Conservation (phyloP, 345 rosid genomes). For the Euphorbia peplus region DNA sequence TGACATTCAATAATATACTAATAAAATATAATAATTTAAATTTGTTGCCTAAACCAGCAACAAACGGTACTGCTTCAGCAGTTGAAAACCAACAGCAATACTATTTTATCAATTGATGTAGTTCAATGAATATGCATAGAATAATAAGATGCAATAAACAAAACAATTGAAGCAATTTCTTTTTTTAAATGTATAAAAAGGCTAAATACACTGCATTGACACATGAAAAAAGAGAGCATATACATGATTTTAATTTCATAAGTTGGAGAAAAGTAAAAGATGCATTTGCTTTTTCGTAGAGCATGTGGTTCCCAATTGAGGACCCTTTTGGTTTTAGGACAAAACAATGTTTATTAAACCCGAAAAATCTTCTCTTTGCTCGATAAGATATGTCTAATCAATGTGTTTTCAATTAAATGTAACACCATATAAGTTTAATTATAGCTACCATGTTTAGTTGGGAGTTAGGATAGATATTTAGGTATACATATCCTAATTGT, state of each 20-base stretch:
- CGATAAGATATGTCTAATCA: slow-evolving; percentile 48
- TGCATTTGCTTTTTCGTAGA: slow-evolving; percentile 13
- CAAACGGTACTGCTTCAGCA: neutral
- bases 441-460: slow-evolving; percentile 3
- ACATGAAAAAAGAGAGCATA: neutral
- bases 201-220: slow-evolving; percentile 6
- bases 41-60: slow-evolving; percentile 7
- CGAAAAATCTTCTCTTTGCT: slow-evolving; percentile 67
- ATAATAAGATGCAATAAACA: neutral
- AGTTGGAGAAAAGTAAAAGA: slow-evolving; percentile 1
- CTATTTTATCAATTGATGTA: neutral
- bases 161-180: too few relatives aligned
- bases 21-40: too few relatives aligned
- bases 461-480: neutral
- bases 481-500: too few relatives aligned
- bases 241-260: neutral
- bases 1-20: too few relatives aligned
- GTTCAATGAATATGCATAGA: slow-evolving; percentile 10
- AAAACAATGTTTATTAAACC: slow-evolving; percentile 39
- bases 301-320: slow-evolving; percentile 32
- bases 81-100: neutral
- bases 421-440: too few relatives aligned
- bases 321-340: slow-evolving; percentile 22
- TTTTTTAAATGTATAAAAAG: neutral
- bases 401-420: slow-evolving; percentile 18